A percentile compares a stretch with the other conserved stretches of the same genome.
Evolutionary conservation across 2,329 filamentous ascomycete species (phyloP).

Genomic region (Chrysoporthe puriensis): DNA sequence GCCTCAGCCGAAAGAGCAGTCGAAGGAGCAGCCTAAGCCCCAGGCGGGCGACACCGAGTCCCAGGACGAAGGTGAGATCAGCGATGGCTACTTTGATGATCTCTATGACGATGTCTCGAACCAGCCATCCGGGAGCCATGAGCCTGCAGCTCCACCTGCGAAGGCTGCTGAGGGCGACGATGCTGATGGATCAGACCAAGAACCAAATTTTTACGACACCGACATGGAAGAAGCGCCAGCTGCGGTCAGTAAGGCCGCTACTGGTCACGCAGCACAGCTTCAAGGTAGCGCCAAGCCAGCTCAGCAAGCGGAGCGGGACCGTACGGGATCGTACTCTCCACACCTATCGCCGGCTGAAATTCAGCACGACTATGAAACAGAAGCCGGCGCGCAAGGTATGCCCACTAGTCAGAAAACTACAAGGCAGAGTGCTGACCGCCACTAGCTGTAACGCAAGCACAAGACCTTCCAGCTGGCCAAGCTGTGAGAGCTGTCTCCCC

Average conservation of each 20-base stretch:
- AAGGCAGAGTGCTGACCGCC: slow-evolving; percentile 5
- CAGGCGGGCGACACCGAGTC: slow-evolving; percentile 27
- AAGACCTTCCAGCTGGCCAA: background rate
- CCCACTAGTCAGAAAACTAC: background rate
- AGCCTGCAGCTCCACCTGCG: background rate
- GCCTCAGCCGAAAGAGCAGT: slow-evolving; percentile 10
- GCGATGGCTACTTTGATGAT: slow-evolving; percentile 67
- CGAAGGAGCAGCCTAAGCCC: slow-evolving; percentile 14
- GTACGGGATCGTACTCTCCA: slow-evolving; percentile 58
- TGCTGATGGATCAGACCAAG: slow-evolving; percentile 26
- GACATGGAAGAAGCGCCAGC: slow-evolving; percentile 34
- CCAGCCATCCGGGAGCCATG: slow-evolving; percentile 33
- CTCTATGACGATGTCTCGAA: slow-evolving; percentile 48
- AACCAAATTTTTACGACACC: slow-evolving; percentile 35
- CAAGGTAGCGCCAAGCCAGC: slow-evolving; percentile 27
- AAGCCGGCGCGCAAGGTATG: slow-evolving; percentile 8
- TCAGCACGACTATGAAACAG: slow-evolving; percentile 32
- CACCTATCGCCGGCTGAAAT: slow-evolving; percentile 55
- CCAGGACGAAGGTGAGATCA: slow-evolving; percentile 76
- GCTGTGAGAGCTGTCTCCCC: background rate
- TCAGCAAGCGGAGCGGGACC: slow-evolving; percentile 44
- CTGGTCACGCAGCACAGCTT: slow-evolving; percentile 16
- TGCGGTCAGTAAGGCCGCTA: slow-evolving; percentile 26
- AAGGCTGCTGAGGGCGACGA: slow-evolving; percentile 4
- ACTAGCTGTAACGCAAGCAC: background rate